Evolutionary conservation across 306 rosid genomes (phyloP).

Genomic region (Cucurbita argyrosperma): DNA sequence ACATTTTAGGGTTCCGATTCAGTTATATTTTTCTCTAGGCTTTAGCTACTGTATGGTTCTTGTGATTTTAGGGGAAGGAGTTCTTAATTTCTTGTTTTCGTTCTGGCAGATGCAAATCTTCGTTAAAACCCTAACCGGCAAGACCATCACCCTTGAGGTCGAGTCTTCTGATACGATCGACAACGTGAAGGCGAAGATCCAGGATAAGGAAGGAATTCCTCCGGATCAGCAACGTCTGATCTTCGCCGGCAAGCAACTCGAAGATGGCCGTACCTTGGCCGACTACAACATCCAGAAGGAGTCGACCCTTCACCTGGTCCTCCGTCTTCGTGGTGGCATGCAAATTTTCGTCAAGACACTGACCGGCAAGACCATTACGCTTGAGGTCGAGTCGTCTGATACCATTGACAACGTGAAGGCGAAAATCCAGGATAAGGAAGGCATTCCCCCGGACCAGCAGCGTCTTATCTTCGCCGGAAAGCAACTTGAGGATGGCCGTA

Average conservation of each 20-base stretch:
- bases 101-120: slow-evolving; percentile 23
- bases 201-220: neutral
- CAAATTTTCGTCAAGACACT: slow-evolving; percentile 19
- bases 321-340: slow-evolving; percentile 6
- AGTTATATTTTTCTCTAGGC: neutral
- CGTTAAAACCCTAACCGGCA: slow-evolving; percentile 27
- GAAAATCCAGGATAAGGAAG: neutral
- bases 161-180: slow-evolving; percentile 19
- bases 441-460: neutral
- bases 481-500: slow-evolving; percentile 34
- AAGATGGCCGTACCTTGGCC: slow-evolving; percentile 6
- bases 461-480: slow-evolving; percentile 16
- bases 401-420: neutral
- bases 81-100: neutral
- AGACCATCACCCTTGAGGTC: slow-evolving; percentile 19
- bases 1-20: neutral
- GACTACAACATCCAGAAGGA: slow-evolving; percentile 6
- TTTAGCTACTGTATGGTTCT: neutral
- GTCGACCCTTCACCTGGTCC: slow-evolving; percentile 2
- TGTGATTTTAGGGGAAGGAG: neutral
- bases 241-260: slow-evolving; percentile 9
- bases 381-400: neutral
- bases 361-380: neutral
- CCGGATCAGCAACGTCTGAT: neutral
- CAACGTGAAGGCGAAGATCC: neutral